Evolutionary conservation across 1,139 yeast species (phyloP).

Genomic region (Pichia sp.): DNA sequence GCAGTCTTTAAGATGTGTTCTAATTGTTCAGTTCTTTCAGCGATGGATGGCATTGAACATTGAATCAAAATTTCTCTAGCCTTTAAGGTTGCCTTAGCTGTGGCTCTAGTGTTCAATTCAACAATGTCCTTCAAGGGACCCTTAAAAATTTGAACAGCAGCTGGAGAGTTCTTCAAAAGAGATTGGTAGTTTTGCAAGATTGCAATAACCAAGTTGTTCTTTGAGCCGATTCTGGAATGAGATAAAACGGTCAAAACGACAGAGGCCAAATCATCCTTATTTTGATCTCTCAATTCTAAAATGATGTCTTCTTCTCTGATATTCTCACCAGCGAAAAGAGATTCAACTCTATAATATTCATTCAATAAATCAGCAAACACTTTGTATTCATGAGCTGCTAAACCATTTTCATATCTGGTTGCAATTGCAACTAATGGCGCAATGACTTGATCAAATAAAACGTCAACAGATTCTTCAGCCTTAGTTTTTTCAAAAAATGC

Average conservation of each 20-base stretch:
- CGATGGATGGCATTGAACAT: conserved; percentile 91
- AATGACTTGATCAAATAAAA: conserved; percentile 44
- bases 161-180: conserved; percentile 50
- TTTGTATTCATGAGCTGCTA: conserved; percentile 73
- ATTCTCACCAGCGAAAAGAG: conserved; percentile 65
- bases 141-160: conserved; percentile 63
- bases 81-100: conserved; percentile 91
- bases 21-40: conserved; percentile 93
- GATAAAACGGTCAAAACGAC: conserved; percentile 74
- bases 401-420: conserved; percentile 61
- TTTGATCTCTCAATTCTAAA: conserved; percentile 76
- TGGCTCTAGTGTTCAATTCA: conserved; percentile 79
- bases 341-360: conserved; percentile 72
- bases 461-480: conserved; percentile 38
- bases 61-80: conserved; percentile 95
- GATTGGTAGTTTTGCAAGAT: conserved; percentile 78
- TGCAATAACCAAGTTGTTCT: conserved; percentile 82
- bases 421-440: conserved; percentile 73
- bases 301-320: conserved; percentile 82
- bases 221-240: conserved; percentile 89
- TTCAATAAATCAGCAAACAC: conserved; percentile 63
- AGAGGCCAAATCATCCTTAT: conserved; percentile 64
- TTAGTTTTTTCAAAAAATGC: conserved; percentile 50
- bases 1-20: conserved; percentile 92
- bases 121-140: conserved; percentile 69